phyloP scores from a whole-genome alignment of 352 stramenopile species.

The Phytopythium vexans region DNA sequence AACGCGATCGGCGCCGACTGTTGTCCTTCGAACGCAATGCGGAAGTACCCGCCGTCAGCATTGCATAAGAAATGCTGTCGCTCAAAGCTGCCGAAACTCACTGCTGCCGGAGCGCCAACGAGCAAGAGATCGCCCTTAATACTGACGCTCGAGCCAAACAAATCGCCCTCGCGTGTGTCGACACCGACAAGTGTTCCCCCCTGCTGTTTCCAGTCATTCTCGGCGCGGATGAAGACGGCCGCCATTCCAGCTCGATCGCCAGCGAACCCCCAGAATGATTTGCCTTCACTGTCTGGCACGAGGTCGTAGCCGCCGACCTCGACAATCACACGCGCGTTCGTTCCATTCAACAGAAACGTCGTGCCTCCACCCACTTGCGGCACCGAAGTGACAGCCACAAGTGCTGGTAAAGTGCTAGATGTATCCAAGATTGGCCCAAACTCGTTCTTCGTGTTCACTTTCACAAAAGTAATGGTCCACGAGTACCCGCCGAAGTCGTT shows the following conservation, averaged over 20 bases:
- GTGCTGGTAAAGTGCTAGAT: conserved; percentile 60
- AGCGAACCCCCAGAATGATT: conserved; percentile 52
- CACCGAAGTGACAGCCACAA: conserved; percentile 39
- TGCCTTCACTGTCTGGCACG: conserved; percentile 19
- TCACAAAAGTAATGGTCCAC: conserved; percentile 82
- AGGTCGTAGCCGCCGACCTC: conserved; percentile 51
- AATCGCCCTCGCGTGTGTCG: conserved; percentile 62
- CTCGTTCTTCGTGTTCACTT: conserved; percentile 74
- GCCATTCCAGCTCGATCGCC: conserved; percentile 56
- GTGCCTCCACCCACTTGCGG: conserved; percentile 7
- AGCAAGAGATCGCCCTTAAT: conserved; percentile 47
- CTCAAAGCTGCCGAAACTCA: conserved; percentile 73
- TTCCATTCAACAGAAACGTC: conserved; percentile 42
- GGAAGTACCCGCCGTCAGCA: conserved; percentile 70
- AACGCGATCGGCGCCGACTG: conserved; percentile 57
- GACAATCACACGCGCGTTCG: conserved; percentile 49
- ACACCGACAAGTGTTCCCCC: conserved; percentile 41
- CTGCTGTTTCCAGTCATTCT: conserved; percentile 80
- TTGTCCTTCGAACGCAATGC: conserved; percentile 53
- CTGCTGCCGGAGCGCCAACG: conserved; percentile 59
- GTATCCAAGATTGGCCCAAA: conserved; percentile 68
- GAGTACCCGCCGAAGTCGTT: conserved; percentile 76
- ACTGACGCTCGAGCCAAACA: conserved; percentile 75
- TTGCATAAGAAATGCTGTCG: conserved; percentile 68
- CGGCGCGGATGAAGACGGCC: conserved; percentile 57